These are phyloP conservation scores for Fibroporia radiculosa DNA, from an alignment of 768 basidiomycete species.

Conservation along the genomic window DNA sequence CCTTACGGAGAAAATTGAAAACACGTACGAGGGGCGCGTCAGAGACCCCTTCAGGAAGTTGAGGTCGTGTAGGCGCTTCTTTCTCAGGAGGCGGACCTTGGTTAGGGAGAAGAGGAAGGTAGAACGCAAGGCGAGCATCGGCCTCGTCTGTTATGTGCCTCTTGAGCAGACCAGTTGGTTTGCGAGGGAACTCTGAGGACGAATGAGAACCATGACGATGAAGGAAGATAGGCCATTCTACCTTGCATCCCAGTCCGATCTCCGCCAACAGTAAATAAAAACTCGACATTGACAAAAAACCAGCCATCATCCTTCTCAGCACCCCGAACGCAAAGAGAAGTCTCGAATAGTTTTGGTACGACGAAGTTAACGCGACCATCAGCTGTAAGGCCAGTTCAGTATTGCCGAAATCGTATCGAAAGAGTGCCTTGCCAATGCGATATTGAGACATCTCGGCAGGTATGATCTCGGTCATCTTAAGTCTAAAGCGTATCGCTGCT, in stretches of 20 bases:
- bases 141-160: constrained; percentile 69
- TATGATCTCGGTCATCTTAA: constrained; percentile 71
- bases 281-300: constrained; percentile 79
- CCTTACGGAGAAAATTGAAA: constrained; percentile 85
- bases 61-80: constrained; percentile 35
- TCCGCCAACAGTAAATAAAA: constrained; percentile 65
- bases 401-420: background rate
- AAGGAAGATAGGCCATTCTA: constrained; percentile 15
- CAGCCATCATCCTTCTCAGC: constrained; percentile 66
- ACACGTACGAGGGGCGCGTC: constrained; percentile 82
- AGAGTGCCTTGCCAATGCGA: constrained; percentile 44
- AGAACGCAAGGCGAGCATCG: constrained; percentile 57
- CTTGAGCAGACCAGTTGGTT: constrained; percentile 54
- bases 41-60: constrained; percentile 52
- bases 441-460: constrained; percentile 77
- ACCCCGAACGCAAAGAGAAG: constrained; percentile 67
- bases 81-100: constrained; percentile 33
- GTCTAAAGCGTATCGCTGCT: constrained; percentile 67
- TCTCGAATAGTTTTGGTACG: constrained; percentile 65
- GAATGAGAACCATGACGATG: background rate
- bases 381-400: constrained; percentile 31
- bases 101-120: constrained; percentile 42
- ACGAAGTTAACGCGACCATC: constrained; percentile 77
- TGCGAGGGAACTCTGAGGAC: constrained; percentile 61
- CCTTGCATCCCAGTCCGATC: constrained; percentile 70